Evolutionary conservation across 352 stramenopile species (phyloP).

Genomic region (Stramenopiles sp.): DNA sequence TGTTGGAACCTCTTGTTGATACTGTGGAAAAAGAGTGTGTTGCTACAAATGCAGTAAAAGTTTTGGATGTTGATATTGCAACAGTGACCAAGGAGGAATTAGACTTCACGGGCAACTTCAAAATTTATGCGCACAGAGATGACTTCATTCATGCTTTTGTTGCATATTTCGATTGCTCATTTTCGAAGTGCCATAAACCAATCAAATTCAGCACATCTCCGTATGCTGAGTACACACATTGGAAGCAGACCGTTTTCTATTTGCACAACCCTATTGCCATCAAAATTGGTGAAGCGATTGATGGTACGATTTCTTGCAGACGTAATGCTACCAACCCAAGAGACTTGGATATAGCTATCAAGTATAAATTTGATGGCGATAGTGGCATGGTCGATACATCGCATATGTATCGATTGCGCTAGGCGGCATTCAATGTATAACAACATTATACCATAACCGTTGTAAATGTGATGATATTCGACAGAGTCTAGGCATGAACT

Average conservation of each 20-base stretch:
- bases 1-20: constrained; percentile 90
- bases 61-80: constrained; percentile 49
- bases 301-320: constrained; percentile 58
- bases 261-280: constrained; percentile 53
- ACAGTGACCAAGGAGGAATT: constrained; percentile 50
- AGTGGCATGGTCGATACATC: background rate
- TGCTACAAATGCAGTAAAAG: constrained; percentile 64
- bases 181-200: constrained; percentile 84
- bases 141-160: constrained; percentile 90
- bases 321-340: constrained; percentile 73
- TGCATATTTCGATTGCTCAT: constrained; percentile 93
- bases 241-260: constrained; percentile 98
- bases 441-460: too few relatives aligned
- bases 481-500: too few relatives aligned
- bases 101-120: constrained; percentile 68
- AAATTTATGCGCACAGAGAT: constrained; percentile 63
- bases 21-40: constrained; percentile 74
- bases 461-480: too few relatives aligned
- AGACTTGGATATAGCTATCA: constrained; percentile 62
- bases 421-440: too few relatives aligned
- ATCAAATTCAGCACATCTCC: constrained; percentile 81
- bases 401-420: background rate
- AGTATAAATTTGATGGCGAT: background rate
- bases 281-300: constrained; percentile 56
- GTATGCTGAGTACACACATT: constrained; percentile 88